Conservation (phyloP, 495 filamentous ascomycete genomes). For the Penicillium egyptiacum region DNA sequence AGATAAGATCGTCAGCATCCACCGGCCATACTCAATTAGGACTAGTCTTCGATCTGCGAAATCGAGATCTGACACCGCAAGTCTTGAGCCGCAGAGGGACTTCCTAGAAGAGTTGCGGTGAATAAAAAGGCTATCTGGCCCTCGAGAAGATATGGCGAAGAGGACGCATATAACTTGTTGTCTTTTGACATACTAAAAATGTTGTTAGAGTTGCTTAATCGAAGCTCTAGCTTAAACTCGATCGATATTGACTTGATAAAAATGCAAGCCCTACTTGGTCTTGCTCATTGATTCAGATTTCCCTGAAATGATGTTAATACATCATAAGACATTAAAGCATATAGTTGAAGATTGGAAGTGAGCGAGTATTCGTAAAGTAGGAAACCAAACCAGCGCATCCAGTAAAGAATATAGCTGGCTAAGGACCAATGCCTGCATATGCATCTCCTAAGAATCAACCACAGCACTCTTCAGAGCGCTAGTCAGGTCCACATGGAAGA, state of each 20-base stretch:
- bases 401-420: no score
- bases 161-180: background rate
- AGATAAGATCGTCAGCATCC: constrained; percentile 9
- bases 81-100: background rate
- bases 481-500: constrained; percentile 90
- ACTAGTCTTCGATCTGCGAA: constrained; percentile 1
- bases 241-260: background rate
- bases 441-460: constrained; percentile 49
- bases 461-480: constrained; percentile 85
- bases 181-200: background rate
- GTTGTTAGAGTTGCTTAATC: background rate
- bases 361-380: background rate
- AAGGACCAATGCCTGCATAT: background rate
- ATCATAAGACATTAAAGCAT: background rate
- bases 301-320: background rate
- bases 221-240: background rate
- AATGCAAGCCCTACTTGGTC: background rate
- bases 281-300: background rate
- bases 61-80: constrained; percentile 10
- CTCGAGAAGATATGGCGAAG: no score
- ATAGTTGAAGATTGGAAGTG: background rate
- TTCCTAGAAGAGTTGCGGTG: background rate
- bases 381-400: no score
- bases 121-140: background rate
- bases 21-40: constrained; percentile 5